Evolutionary conservation across 495 filamentous ascomycete species (phyloP), one percentile per base, ranked within the genome.

Genomic region (Penicillium soppii): DNA sequence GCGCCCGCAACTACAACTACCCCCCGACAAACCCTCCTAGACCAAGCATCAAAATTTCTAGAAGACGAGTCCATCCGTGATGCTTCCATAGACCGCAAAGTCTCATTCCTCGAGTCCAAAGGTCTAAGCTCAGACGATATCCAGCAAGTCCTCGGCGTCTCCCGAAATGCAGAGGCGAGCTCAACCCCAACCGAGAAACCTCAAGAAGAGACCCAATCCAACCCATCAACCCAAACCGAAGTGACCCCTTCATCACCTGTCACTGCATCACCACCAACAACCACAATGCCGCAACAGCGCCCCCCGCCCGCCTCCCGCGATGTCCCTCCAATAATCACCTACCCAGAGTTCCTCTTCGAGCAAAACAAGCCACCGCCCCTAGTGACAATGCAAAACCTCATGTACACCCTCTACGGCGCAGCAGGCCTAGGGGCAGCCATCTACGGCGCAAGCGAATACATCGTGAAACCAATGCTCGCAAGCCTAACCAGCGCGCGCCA

Each of bases 311-410:
- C 71, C 41, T 57, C 68, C 53, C 71, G 66, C 60, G 81, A 87
- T 53, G 72, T 83, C 17, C 81, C 90, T 19, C 95, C 92, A n/a
- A 91, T 98, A 57, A 87, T 97, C 61, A 98, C 94, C 20, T 97
- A 97, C 71, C 94, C 94, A 40, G 94, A 98, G 69, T 97, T 96
- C 71, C 84, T 97, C 56, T 58, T 79, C 44, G 70, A 83, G 39
- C 65, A 79, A 8, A 57, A 70, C 43, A 89, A 87, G 25, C 83
- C 90, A 7, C 82, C 86, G 1, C 91, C 94, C 0, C 73, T 97
- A 2, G 79, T 97, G 26, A 94, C 90, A 13, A 80, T 86, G 50
- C 73, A 77, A 32, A 82, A 85, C 33, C 76, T 97, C 29, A 74
- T 92, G 42, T 88, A 84, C 65, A 86, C 91, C 10, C 73, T 92